Evolutionary conservation across 768 basidiomycete species (phyloP), one percentile per base, ranked within the genome.

Genomic region (Lactifluus pinguis): DNA sequence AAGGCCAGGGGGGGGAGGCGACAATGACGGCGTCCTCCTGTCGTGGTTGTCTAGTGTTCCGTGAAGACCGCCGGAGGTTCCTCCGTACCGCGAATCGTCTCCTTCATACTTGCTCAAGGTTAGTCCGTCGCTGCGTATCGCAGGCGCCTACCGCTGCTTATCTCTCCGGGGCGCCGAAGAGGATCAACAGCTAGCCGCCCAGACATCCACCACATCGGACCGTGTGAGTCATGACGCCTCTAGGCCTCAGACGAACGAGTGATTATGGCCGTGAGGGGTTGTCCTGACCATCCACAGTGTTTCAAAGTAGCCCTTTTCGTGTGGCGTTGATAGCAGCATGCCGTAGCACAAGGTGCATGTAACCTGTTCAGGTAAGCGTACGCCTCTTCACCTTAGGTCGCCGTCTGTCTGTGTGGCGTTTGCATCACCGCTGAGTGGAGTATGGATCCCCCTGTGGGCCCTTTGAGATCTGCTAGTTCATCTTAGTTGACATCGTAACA

Each of bases 401-500:
- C n/a, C 21, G 29, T 42, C 19, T 13, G 41, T 19, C 29, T n/a
- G 25, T 15, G 29, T 32, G 29, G 53, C 11, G 42, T 19, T 47
- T 4, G n/a, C n/a, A n/a, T n/a, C n/a, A n/a, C n/a, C n/a, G n/a
- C 15, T 17, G 29, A 10, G 19, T 30, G 13, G 30, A 8, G 19
- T 36, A 6, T 17, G 8, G 10, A 6, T 10, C 13, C 10, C 19
- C 8, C 36, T 53, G 47, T 34, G 36, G 44, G 13, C 57, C 44
- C 45, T 42, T 14, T n/a, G n/a, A 21, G 60, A 57, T 39, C n/a
- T 53, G 19, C 17, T 47, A 29, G 19, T 29, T 17, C 21, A 11
- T 13, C 38, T 17, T 15, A n/a, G 45, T 55, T 60, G 53, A 54
- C 53, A 51, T 61, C 47, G 60, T 47, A 32, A 57, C 60, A 56